Evolutionary conservation across 371 early-diverging fungal species (phyloP).

Genomic region (Agmasoma carcini): DNA sequence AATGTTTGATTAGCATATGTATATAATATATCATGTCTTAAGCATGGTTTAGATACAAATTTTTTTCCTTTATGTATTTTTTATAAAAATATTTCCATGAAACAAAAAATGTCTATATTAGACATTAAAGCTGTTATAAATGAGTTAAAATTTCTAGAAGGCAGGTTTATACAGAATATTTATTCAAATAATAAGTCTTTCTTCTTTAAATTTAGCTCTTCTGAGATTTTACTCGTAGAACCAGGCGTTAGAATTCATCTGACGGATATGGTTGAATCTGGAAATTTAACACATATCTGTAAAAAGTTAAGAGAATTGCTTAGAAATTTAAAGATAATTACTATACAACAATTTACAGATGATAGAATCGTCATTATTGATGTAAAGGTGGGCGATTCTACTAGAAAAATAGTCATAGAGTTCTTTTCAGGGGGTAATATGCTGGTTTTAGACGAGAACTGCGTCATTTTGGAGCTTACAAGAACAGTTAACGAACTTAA

Average conservation of each 20-base stretch:
- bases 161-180: slow-evolving; percentile 51
- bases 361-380: slow-evolving; percentile 52
- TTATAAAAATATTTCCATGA: too few relatives aligned
- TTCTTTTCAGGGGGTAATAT: slow-evolving; percentile 54
- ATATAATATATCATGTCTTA: too few relatives aligned
- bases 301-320: slow-evolving; percentile 45
- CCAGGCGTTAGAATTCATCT: slow-evolving; percentile 52
- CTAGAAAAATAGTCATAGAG: slow-evolving; percentile 48
- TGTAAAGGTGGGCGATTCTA: slow-evolving; percentile 10
- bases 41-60: too few relatives aligned
- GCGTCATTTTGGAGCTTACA: slow-evolving; percentile 38
- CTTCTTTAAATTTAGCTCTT: slow-evolving; percentile 49
- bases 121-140: slow-evolving; percentile 53
- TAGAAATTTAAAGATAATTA: slow-evolving; percentile 40
- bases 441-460: slow-evolving; percentile 45
- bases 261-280: slow-evolving; percentile 32
- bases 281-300: slow-evolving; percentile 52
- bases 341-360: slow-evolving; percentile 50
- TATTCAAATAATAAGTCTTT: slow-evolving; percentile 46
- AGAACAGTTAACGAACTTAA: slow-evolving; percentile 37
- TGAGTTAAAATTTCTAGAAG: slow-evolving; percentile 40
- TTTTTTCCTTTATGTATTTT: too few relatives aligned
- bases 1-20: too few relatives aligned
- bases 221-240: slow-evolving; percentile 53
- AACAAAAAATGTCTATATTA: slow-evolving; percentile 52